A percentile compares a stretch with the other conserved stretches of the same genome.
Evolutionary conservation across 208 protist genomes (phyloP).

Genomic region (Balamuthia mandrillaris): DNA sequence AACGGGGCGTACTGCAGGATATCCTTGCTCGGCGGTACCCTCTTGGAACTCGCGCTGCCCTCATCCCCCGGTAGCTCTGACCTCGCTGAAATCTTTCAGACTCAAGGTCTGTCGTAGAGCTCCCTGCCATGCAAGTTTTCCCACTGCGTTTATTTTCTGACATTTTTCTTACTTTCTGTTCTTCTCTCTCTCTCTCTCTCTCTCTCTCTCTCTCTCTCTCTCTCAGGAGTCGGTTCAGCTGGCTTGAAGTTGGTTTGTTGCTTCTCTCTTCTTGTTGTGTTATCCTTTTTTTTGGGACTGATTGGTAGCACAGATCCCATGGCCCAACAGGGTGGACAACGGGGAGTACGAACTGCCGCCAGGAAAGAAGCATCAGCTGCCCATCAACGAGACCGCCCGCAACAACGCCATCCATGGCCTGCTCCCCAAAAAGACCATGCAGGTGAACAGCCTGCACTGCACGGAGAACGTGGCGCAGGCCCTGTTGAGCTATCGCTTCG

Average conservation of each 20-base stretch:
- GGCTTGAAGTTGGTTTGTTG: no score
- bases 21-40: background rate
- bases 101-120: background rate
- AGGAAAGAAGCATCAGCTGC: background rate
- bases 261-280: no score
- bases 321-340: background rate
- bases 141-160: background rate
- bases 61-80: background rate
- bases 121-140: background rate
- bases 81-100: background rate
- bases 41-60: background rate
- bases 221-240: background rate
- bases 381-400: slow-evolving; percentile 3
- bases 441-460: background rate
- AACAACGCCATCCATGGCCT: background rate
- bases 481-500: background rate
- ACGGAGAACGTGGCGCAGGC: background rate
- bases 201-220: background rate
- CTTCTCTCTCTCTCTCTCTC: background rate
- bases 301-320: slow-evolving; percentile 4
- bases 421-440: background rate
- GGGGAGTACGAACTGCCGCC: background rate
- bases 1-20: no score
- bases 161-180: background rate
- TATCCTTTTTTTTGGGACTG: no score